Evolutionary conservation across 2,329 filamentous ascomycete genomes (phyloP).

Genomic region (Aaosphaeria arxii): DNA sequence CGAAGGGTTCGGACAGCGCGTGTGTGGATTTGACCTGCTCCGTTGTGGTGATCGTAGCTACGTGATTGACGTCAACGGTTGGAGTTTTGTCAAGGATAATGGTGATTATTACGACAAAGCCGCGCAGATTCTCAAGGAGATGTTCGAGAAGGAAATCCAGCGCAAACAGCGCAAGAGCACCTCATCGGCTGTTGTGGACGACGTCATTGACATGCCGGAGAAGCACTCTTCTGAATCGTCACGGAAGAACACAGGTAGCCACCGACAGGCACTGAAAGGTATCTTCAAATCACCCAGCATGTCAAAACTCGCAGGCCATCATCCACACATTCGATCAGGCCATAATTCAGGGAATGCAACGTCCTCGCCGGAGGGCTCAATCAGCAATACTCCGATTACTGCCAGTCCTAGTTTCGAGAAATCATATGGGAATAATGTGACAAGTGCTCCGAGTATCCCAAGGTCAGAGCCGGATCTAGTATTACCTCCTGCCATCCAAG

Average conservation of each 20-base stretch:
- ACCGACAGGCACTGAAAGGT: conserved; percentile 51
- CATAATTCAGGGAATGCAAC: conserved; percentile 31
- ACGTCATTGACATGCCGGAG: conserved; percentile 18
- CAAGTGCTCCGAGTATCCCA: conserved; percentile 15
- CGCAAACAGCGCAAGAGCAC: conserved; percentile 50
- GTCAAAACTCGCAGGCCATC: conserved; percentile 53
- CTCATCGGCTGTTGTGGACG: conserved; percentile 31
- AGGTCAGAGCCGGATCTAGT: conserved; percentile 32
- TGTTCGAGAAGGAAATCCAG: conserved; percentile 79
- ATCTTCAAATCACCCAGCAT: conserved; percentile 65
- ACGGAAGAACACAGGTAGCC: conserved; percentile 34
- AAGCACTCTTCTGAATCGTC: conserved; percentile 8
- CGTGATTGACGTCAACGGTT: conserved; percentile 98
- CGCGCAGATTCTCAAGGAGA: conserved; percentile 78
- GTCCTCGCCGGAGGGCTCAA: conserved; percentile 46
- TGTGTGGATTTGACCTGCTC: conserved; percentile 93
- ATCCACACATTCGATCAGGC: conserved; percentile 34
- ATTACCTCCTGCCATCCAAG: conserved; percentile 21
- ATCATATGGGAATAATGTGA: conserved; percentile 16
- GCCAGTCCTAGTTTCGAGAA: conserved; percentile 45
- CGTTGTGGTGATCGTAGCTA: conserved; percentile 87
- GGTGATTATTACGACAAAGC: conserved; percentile 97
- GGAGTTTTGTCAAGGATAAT: conserved; percentile 99
- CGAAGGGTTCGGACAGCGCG: conserved; percentile 85
- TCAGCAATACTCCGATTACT: conserved; percentile 41